Base-by-base conservation (phyloP, 495 filamentous ascomycete genomes). In the Aspergillus haitiensis region DNA sequence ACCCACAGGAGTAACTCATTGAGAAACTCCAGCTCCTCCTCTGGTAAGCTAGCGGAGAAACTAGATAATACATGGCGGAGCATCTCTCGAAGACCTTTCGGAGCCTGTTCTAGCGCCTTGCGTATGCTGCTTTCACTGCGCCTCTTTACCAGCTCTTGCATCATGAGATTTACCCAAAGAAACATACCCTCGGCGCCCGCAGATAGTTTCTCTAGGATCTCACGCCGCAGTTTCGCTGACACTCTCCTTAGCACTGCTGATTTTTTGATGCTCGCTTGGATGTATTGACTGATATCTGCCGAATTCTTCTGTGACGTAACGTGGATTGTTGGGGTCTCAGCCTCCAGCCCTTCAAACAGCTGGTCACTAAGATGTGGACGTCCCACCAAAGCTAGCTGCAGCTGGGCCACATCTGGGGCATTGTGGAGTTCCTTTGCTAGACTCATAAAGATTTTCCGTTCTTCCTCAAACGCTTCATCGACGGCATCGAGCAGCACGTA, bases 121-220 rank as follows among this genome's bases (percentile, higher is more conserved):
- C 62, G 62, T 7, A 77, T 74, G 10, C 57, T 56, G 16, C 48
- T 52, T 10, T 65, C 66, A 34, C 58, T 56, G 4, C 64, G 61
- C 64, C 69, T 69, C 48, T 66, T 65, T 11, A 56, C 49, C n/a
- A 77, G 42, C 54, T 75, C 70, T n/a, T 67, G 58, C 18, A 74
- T 34, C 68, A 74, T 74, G 2, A 75, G 61, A 35, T 71, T 64
- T 10, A 69, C 72, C 68, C 71, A 71, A 3, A 75, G 62, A 57
- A 77, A 77, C 65, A 77, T 72, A 10, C 74, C 74, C 45, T 72
- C 60, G 1, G 72, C 72, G 2, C 62, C 64, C 36, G 63, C 53
- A 9, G 60, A 66, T n/a, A 75, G 59, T 18, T 57, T 71, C 13
- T 64, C 56, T 1, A 70, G 56, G 6, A 76, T 67, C 52, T 73